Base-by-base conservation (phyloP, 345 rosid genomes). In the Salix koriyanagi region DNA sequence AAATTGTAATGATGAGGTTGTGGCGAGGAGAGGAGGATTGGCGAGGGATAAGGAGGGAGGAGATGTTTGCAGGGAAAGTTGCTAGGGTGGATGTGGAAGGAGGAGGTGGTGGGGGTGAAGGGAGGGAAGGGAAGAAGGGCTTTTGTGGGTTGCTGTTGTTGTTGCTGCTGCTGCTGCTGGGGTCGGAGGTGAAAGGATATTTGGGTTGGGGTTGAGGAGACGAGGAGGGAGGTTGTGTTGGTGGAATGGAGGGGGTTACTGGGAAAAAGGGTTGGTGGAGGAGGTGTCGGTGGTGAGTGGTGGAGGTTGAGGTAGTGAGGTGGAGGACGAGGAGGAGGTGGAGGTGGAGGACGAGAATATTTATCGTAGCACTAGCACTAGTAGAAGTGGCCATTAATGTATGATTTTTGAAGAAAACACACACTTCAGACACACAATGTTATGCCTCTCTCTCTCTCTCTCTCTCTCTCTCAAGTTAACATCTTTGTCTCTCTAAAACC, bases 31-130 rank as follows among this genome's bases (percentile, higher is more conserved):
- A 8, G 39, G 68, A 77, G 32, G 85, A 77, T 13, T 85, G 79
- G 28, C 83, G 85, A 23, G 98, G 96, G 69, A 90, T 67, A 79
- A 89, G 90, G 67, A 94, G 87, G 60, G 94, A 89, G 62, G 98
- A 91, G 67, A 93, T 89, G 86, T 96, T 93, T 72, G 99, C 97
- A 60, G 99, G 99, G 69, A 96, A 92, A 39, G 99, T 86, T 7
- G 89, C 83, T 76, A 88, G 81, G 18, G 84, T 19, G 66, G 90
- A 67, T 0, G 87, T 30, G 6, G 85, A 42, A 42, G 92, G 78
- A 16, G 90, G 89, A 11, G 86, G 87, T 14, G 78, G 73, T 25
- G 81, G 81, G 5, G 82, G 73, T 10, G 75, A 44, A 0, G 74
- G 34, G 5, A 74, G 18, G 16, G 69, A 8, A 16, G 82, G 82